Evolutionary conservation across 169 alveolate species (phyloP).

Genomic region (Perkinsus olseni): DNA sequence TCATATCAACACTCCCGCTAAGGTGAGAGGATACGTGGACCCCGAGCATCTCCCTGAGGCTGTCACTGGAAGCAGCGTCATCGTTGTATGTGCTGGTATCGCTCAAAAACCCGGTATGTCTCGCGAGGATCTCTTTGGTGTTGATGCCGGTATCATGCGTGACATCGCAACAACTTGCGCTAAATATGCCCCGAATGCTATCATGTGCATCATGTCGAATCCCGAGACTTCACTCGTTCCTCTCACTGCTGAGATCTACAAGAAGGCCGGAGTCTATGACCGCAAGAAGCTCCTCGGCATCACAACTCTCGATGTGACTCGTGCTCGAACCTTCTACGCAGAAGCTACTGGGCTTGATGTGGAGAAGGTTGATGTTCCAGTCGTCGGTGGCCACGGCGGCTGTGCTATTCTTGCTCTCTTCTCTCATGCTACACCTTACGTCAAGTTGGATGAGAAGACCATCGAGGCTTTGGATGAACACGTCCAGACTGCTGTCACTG

Average conservation of each 20-base stretch:
- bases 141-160: not conserved
- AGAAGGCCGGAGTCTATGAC: slow-evolving; percentile 5
- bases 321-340: not conserved
- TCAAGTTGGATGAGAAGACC: not conserved
- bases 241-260: not conserved
- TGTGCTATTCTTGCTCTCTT: slow-evolving; percentile 1
- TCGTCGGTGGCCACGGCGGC: slow-evolving; percentile 7
- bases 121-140: not conserved
- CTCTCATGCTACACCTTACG: not conserved
- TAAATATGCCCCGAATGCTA: not conserved
- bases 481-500: slow-evolving; percentile 5
- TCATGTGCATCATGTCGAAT: not conserved
- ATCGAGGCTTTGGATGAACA: not conserved
- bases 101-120: not conserved
- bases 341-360: not conserved
- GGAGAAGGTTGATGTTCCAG: not conserved
- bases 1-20: not conserved
- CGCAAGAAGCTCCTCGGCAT: not conserved
- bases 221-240: slow-evolving; percentile 9
- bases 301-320: slow-evolving; percentile 9
- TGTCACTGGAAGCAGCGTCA: not conserved
- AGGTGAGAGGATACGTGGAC: not conserved
- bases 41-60: not conserved
- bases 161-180: not conserved
- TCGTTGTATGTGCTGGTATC: not conserved